Conservation (phyloP, 306 rosid genomes). For the Elaeagnus macrophylla region DNA sequence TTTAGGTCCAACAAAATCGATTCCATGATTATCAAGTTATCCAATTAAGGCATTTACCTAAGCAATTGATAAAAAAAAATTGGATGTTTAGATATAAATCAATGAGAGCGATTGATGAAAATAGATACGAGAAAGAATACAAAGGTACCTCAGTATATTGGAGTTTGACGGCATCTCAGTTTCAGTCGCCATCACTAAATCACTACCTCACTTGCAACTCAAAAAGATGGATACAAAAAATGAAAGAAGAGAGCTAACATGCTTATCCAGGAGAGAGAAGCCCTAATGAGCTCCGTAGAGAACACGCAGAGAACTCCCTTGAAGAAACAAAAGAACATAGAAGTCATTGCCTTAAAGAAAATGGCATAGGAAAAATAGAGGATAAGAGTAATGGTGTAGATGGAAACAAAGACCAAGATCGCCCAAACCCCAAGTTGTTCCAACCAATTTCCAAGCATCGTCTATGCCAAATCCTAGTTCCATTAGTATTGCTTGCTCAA, state of each 20-base stretch:
- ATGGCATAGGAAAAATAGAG: slow-evolving; percentile 78
- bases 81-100: too few relatives aligned
- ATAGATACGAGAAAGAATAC: too few relatives aligned
- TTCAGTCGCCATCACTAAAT: too few relatives aligned
- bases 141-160: too few relatives aligned
- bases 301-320: slow-evolving; percentile 71
- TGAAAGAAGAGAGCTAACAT: slow-evolving; percentile 27
- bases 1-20: too few relatives aligned
- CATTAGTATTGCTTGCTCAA: slow-evolving; percentile 24
- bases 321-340: slow-evolving; percentile 73
- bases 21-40: too few relatives aligned
- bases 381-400: slow-evolving; percentile 62
- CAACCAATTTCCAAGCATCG: slow-evolving; percentile 34
- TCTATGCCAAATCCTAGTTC: slow-evolving; percentile 44
- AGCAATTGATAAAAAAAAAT: too few relatives aligned
- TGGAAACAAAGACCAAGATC: slow-evolving; percentile 51
- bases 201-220: too few relatives aligned
- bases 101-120: too few relatives aligned
- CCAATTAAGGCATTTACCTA: too few relatives aligned
- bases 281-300: slow-evolving; percentile 77
- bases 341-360: slow-evolving; percentile 76
- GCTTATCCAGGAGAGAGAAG: slow-evolving; percentile 81
- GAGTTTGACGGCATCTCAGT: too few relatives aligned
- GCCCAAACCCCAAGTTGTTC: slow-evolving; percentile 78
- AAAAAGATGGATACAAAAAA: not conserved